Evolutionary conservation across 176 grass and related monocot genomes (phyloP), one percentile per base, ranked within the genome.

Genomic region (Avena insularis): DNA sequence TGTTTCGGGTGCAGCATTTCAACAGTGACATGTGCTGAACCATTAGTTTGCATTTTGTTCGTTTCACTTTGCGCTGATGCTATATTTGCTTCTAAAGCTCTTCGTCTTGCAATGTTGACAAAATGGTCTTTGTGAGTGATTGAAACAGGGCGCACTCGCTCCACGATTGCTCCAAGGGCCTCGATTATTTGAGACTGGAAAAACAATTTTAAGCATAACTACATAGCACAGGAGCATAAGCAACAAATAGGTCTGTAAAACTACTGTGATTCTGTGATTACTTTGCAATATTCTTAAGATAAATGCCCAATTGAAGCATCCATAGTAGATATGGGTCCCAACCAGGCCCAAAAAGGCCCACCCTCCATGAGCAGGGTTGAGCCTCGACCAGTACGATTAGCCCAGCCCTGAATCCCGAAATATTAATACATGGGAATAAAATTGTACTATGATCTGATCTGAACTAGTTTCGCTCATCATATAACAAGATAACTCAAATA

Each of bases 51-150:
- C 63, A 54, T 71, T 50, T 67, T 46, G 4, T 56, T 60, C 7
- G 50, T 11, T 80, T 86, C 87, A 64, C 67, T 72, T 72, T 82
- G 84, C 21, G 13, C 58, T 36, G 51, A 50, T 87, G 84, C 84
- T 67, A 81, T 76, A 77, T 93, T 96, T 27, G 89, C 92, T 90
- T 98, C 92, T 36, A 86, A 85, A 73, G 92, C 97, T 71, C 93
- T 96, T 88, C 97, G 88, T 91, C 90, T 94, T 59, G 97, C 92
- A 83, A 99, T 85, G 88, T 99, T 99, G 73, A 98, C 97, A 87
- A 92, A 99, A 90, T 94, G 89, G 49, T 96, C 94, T 86, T 75
- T 90, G 80, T 98, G 94, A 56, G 97, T 89, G 73, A 98, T 96
- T 17, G 97, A 96, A 93, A 98, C 94, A 71, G 94, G 96, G 16